phyloP scores from a whole-genome alignment of 345 rosid species.

The Hevea brasiliensis region DNA sequence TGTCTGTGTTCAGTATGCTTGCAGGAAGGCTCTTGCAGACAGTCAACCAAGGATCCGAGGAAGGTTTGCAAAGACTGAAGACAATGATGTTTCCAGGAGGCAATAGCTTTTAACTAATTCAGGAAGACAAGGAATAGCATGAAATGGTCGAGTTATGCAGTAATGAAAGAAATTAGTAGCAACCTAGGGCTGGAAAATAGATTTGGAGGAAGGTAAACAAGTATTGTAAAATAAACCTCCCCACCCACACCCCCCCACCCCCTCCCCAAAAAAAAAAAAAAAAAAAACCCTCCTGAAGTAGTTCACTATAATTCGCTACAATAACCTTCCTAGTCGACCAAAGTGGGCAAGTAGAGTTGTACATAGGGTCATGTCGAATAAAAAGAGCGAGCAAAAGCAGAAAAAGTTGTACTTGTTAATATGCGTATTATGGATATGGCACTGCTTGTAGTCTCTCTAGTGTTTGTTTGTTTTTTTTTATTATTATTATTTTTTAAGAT shows the following conservation, averaged over 20 bases:
- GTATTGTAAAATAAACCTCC: conserved; percentile 40
- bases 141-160: conserved; percentile 18
- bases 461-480: neutral
- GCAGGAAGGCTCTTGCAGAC: conserved; percentile 99
- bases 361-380: conserved; percentile 42
- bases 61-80: conserved; percentile 93
- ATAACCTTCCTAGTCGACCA: conserved; percentile 28
- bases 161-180: neutral
- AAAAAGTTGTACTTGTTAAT: conserved; percentile 30
- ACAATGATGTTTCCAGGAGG: conserved; percentile 46
- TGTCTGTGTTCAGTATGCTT: conserved; percentile 74
- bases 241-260: conserved; percentile 7
- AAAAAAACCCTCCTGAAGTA: conserved; percentile 39
- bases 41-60: conserved; percentile 97
- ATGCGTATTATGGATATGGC: conserved; percentile 15
- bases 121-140: conserved; percentile 13
- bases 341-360: conserved; percentile 31
- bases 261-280: conserved; percentile 16
- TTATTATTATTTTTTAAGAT: too few species aligned
- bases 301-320: conserved; percentile 25
- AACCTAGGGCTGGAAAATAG: conserved; percentile 19
- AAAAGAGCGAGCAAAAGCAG: conserved; percentile 17
- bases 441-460: neutral
- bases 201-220: conserved; percentile 13
- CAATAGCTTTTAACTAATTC: conserved; percentile 29